These are phyloP conservation scores for Pseudogymnoascus sp. DNA, from an alignment of 2,329 filamentous ascomycete genomes.

Conservation along the genomic window DNA sequence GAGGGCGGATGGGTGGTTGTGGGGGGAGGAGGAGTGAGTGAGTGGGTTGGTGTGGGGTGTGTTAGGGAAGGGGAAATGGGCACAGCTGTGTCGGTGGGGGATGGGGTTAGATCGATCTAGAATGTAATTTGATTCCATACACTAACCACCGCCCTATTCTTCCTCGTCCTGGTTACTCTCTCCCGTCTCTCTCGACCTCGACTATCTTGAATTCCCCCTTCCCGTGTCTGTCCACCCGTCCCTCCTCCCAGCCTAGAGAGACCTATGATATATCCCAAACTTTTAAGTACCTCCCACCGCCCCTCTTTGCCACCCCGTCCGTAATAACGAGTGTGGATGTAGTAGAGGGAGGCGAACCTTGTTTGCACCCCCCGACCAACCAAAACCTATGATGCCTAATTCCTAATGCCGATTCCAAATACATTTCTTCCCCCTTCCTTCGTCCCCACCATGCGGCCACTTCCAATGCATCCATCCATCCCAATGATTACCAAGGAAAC, in stretches of 20 bases:
- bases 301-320: not conserved
- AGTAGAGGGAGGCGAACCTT: not conserved
- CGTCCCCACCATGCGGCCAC: not conserved
- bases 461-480: not conserved
- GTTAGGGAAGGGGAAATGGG: slow-evolving; percentile 11
- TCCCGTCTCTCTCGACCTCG: too few relatives aligned
- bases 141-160: not conserved
- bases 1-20: slow-evolving; percentile 10
- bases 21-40: slow-evolving; percentile 15
- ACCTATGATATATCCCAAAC: not conserved
- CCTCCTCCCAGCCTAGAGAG: not conserved
- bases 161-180: too few relatives aligned
- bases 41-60: slow-evolving; percentile 11
- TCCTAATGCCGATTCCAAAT: not conserved
- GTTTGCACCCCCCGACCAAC: not conserved
- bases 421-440: not conserved
- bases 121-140: not conserved
- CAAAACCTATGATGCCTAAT: not conserved
- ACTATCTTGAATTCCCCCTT: not conserved
- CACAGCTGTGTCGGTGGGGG: not conserved
- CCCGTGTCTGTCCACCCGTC: not conserved
- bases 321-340: not conserved
- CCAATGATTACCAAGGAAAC: not conserved
- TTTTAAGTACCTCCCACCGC: not conserved
- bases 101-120: not conserved